Percentiles rank a stretch among this genome's conserved stretches.
Conservation (phyloP, 352 stramenopile genomes). For the Pythium dissotocum region DNA sequence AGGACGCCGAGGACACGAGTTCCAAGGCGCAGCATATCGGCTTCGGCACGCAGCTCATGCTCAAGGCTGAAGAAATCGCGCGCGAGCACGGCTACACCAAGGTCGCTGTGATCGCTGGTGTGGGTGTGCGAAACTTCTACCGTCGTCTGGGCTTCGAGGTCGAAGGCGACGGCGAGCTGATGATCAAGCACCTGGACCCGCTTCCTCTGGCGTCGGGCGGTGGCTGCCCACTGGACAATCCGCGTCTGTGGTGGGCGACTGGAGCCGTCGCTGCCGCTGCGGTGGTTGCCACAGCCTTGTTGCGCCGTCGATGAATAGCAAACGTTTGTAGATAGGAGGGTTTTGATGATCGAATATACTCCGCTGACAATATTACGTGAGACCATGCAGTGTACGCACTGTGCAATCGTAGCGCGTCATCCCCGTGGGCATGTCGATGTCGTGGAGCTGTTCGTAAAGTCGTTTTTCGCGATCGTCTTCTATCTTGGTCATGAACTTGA, state of each 20-base stretch:
- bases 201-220: background rate
- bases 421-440: conserved; percentile 16
- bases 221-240: conserved; percentile 8
- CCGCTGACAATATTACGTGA: conserved; percentile 6
- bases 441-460: conserved; percentile 21
- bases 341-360: conserved; percentile 9
- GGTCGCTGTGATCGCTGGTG: conserved; percentile 87
- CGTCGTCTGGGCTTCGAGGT: conserved; percentile 87
- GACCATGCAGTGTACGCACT: conserved; percentile 15
- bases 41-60: conserved; percentile 88
- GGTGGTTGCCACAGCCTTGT: conserved; percentile 1
- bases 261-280: conserved; percentile 9
- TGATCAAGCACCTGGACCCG: conserved; percentile 76
- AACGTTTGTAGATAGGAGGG: background rate
- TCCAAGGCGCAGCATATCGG: conserved; percentile 86
- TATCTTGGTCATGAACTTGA: conserved; percentile 23
- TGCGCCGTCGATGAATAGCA: conserved; percentile 25
- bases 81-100: conserved; percentile 69
- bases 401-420: conserved; percentile 29
- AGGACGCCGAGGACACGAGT: conserved; percentile 17
- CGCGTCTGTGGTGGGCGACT: conserved; percentile 1
- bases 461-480: conserved; percentile 25
- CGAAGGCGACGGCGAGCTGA: conserved; percentile 80
- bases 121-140: conserved; percentile 93
- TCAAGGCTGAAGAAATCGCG: conserved; percentile 80